These are phyloP conservation scores for Blastomyces silverae DNA, from an alignment of 2,329 filamentous ascomycete species.

Conservation along the genomic window DNA sequence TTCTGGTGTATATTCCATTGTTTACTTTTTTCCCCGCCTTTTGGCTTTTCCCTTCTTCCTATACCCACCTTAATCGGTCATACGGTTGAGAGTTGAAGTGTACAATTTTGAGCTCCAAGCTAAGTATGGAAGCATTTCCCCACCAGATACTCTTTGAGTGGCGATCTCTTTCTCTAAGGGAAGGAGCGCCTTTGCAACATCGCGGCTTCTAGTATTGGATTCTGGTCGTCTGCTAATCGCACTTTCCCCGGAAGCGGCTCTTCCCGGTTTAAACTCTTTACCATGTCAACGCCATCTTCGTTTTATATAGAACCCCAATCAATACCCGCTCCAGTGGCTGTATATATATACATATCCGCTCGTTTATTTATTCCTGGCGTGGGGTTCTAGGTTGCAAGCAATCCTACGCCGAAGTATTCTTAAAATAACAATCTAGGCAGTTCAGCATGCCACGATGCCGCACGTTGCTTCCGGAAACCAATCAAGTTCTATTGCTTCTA, in stretches of 20 bases:
- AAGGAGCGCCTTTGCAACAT: background rate
- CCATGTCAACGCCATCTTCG: background rate
- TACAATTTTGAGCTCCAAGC: background rate
- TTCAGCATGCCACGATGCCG: conserved; percentile 15
- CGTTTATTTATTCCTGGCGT: background rate
- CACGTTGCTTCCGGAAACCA: conserved; percentile 10
- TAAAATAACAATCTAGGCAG: background rate
- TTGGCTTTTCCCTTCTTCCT: background rate
- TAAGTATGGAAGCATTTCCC: background rate
- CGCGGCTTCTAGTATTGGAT: background rate
- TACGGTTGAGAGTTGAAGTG: background rate
- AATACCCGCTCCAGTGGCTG: background rate
- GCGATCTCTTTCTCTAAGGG: background rate
- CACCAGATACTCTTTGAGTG: background rate
- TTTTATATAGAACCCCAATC: background rate
- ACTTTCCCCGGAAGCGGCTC: background rate
- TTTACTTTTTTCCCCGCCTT: too few relatives aligned
- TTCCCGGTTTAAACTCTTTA: background rate
- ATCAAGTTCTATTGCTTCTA: conserved; percentile 17
- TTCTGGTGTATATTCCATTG: background rate
- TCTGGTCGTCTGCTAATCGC: background rate
- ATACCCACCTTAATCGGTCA: background rate
- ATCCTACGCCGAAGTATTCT: conserved; percentile 11
- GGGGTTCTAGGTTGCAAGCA: background rate
- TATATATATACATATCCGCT: background rate